phyloP scores from a whole-genome alignment of 768 basidiomycete genomes.

The Calocera cornea region DNA sequence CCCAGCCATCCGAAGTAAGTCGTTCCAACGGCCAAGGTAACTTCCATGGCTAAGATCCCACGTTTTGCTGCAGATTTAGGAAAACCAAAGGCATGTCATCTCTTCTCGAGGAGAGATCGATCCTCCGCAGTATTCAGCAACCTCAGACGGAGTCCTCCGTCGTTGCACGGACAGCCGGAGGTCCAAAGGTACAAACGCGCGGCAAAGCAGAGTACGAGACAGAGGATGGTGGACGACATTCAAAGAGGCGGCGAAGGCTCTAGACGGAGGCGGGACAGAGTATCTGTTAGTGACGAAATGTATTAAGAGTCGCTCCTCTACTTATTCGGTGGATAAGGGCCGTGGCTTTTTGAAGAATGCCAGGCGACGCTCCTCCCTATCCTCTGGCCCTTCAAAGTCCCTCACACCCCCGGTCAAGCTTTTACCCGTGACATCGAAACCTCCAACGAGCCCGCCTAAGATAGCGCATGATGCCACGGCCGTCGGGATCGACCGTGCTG shows the following conservation, averaged over 20 bases:
- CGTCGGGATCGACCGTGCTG: conserved; percentile 73
- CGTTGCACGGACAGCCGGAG: not conserved
- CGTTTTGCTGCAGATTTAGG: conserved; percentile 51
- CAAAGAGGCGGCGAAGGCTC: not conserved
- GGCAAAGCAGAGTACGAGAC: not conserved
- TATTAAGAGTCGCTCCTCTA: conserved; percentile 14
- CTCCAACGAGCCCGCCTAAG: conserved; percentile 66
- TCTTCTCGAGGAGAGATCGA: conserved; percentile 71
- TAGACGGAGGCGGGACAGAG: no score
- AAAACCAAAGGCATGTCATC: conserved; percentile 84
- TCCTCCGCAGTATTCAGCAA: conserved; percentile 35
- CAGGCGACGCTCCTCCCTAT: conserved; percentile 54
- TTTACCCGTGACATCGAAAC: conserved; percentile 66
- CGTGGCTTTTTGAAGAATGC: conserved; percentile 69
- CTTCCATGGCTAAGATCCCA: not conserved
- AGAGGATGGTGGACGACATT: conserved; percentile 7
- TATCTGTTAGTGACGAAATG: conserved; percentile 26
- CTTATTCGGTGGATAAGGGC: conserved; percentile 24
- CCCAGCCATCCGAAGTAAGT: conserved; percentile 88
- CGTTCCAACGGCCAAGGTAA: no score
- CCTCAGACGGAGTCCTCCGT: not conserved
- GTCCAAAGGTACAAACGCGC: no score
- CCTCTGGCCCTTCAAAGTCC: conserved; percentile 18
- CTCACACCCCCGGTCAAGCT: conserved; percentile 34
- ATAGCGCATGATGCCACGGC: conserved; percentile 67